Conservation (phyloP, 345 rosid genomes). For the Camelina hispida region DNA sequence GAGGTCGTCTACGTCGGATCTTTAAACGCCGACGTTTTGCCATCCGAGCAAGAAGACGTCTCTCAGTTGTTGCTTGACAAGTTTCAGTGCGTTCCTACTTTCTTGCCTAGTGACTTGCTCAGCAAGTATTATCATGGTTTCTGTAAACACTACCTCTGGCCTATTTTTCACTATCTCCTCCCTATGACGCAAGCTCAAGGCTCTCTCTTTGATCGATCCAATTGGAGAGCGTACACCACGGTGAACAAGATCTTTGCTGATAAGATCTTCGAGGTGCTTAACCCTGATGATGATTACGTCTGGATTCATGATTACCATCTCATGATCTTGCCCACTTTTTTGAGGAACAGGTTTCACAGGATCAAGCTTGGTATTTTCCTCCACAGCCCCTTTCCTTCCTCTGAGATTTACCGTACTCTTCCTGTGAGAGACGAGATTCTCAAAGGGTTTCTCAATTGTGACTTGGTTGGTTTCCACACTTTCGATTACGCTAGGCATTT, state of each 20-base stretch:
- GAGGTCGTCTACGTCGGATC: conserved; percentile 74
- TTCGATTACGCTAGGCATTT: conserved; percentile 91
- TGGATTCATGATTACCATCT: conserved; percentile 93
- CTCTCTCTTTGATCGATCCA: conserved; percentile 54
- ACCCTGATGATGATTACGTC: conserved; percentile 71
- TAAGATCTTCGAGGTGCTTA: conserved; percentile 64
- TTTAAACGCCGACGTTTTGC: conserved; percentile 57
- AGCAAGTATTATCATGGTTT: conserved; percentile 76
- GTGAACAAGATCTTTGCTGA: conserved; percentile 73
- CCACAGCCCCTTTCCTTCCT: conserved; percentile 77
- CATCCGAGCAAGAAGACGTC: conserved; percentile 63
- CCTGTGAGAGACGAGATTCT: conserved; percentile 82
- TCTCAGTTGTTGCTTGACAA: conserved; percentile 55
- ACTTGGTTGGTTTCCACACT: conserved; percentile 82
- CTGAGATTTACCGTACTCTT: conserved; percentile 70
- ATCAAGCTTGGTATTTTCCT: conserved; percentile 75
- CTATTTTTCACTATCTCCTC: conserved; percentile 72
- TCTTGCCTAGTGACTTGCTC: conserved; percentile 59
- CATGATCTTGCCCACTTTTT: conserved; percentile 72
- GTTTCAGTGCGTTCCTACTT: conserved; percentile 71
- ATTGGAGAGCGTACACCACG: conserved; percentile 69
- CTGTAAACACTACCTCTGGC: conserved; percentile 93
- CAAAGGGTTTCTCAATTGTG: conserved; percentile 73
- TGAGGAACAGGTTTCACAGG: conserved; percentile 59
- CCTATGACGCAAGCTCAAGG: conserved; percentile 63